phyloP scores from a whole-genome alignment of 1,284 basidiomycete species.

The Malassezia furfur region DNA sequence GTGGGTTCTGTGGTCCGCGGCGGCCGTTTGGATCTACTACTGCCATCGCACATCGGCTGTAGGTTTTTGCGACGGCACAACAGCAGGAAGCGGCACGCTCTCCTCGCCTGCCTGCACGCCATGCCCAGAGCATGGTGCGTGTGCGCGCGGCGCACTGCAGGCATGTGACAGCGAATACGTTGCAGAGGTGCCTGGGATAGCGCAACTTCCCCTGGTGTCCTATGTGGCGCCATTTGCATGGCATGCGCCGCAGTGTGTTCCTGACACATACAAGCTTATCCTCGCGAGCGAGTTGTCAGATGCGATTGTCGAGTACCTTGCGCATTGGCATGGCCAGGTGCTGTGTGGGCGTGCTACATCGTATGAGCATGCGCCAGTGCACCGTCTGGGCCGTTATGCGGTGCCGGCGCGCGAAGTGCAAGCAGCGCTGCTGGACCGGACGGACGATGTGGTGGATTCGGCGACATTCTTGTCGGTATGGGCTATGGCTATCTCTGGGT shows the following conservation, averaged over 20 bases:
- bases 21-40: slow-evolving; percentile 25
- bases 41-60: slow-evolving; percentile 26
- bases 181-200: slow-evolving; percentile 20
- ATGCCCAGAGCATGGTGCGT: slow-evolving; percentile 35
- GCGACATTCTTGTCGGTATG: slow-evolving; percentile 34
- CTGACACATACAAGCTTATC: slow-evolving; percentile 41
- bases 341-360: slow-evolving; percentile 27
- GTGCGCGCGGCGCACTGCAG: slow-evolving; percentile 22
- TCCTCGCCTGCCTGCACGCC: slow-evolving; percentile 22
- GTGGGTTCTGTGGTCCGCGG: neutral
- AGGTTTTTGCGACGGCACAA: slow-evolving; percentile 35
- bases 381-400: slow-evolving; percentile 20
- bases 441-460: slow-evolving; percentile 18
- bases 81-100: slow-evolving; percentile 17
- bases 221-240: slow-evolving; percentile 24
- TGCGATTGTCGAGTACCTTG: slow-evolving; percentile 25
- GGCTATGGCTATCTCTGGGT: slow-evolving; percentile 36
- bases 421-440: slow-evolving; percentile 17
- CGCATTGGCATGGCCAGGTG: slow-evolving; percentile 36
- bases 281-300: slow-evolving; percentile 33
- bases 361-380: slow-evolving; percentile 20
- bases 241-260: slow-evolving; percentile 25
- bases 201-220: slow-evolving; percentile 24
- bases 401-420: slow-evolving; percentile 20
- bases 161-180: slow-evolving; percentile 37